Evolutionary conservation across 2,329 filamentous ascomycete species (phyloP).

Genomic region (Myriosclerotinia scirpicola): DNA sequence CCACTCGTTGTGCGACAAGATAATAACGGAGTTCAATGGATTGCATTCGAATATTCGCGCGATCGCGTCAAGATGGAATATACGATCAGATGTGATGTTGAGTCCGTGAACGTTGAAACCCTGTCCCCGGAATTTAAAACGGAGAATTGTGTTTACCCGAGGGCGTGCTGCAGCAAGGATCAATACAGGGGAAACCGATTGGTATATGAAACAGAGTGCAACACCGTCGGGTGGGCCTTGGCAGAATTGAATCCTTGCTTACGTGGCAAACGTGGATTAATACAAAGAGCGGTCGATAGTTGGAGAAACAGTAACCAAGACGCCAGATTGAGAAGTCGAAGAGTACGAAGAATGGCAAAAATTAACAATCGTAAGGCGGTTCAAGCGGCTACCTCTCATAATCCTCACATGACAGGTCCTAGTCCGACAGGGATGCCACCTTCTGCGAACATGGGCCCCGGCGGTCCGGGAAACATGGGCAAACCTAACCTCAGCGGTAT

Average conservation of each 20-base stretch:
- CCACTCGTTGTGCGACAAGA: conserved; percentile 93
- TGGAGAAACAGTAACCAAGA: conserved; percentile 99
- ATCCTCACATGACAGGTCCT: conserved; percentile 63
- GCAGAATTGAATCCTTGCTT: conserved; percentile 89
- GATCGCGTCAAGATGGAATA: conserved; percentile 99
- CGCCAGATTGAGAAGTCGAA: conserved; percentile 81
- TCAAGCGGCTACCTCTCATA: conserved; percentile 54
- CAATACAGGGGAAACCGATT: conserved; percentile 94
- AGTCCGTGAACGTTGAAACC: conserved; percentile 89
- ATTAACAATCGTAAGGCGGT: conserved; percentile 82
- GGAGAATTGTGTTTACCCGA: conserved; percentile 96
- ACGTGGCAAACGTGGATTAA: conserved; percentile 89
- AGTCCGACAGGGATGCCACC: conserved; percentile 64
- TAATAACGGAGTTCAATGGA: conserved; percentile 97
- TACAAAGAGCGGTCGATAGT: conserved; percentile 95
- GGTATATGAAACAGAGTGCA: conserved; percentile 98
- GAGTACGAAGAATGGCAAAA: conserved; percentile 94
- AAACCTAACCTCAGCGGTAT: conserved; percentile 67
- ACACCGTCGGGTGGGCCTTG: conserved; percentile 98
- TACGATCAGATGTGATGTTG: conserved; percentile 95
- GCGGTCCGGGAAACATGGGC: conserved; percentile 56
- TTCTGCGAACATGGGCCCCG: conserved; percentile 60
- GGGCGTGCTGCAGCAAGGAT: conserved; percentile 92
- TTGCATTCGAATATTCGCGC: conserved; percentile 95
- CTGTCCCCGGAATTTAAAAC: conserved; percentile 89